Base-by-base conservation (phyloP, 768 basidiomycete genomes). In the Tulasnella calospora region DNA sequence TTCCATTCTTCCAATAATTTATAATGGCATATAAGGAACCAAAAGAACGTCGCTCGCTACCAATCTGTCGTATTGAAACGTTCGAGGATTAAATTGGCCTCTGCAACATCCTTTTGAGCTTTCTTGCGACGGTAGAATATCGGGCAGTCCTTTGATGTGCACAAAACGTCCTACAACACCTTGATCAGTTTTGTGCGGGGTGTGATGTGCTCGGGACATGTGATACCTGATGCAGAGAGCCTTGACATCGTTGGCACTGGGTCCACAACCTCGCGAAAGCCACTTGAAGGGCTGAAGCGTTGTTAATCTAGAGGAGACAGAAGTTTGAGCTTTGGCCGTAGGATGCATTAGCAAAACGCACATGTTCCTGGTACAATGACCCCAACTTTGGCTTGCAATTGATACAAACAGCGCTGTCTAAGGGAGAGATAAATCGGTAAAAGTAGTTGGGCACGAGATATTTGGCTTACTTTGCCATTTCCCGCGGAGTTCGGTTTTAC, bases 91-190 rank as follows among this genome's bases (percentile, higher is more conserved):
- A 87, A 83, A 80, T 89, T 90, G 3, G 93, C 89, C 81, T 98
- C 96, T 80, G 94, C 94, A 0, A 97, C 98, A 82, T 99, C 97
- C 84, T 98, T 98, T 85, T 99, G 98, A 12, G 96, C 92, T 82
- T 98, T 98, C 86, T 98, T 98, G 61, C 98, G 87, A 92, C 98
- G 95, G 83, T 99, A 99, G 85, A 96, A 99, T 79, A 99, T 99
- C 0, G 98, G 98, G 81, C 98, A 99, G 85, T 99, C 98, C 83
- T 94, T 96, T 83, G 94, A 96, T 0, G 94, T 93, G 83, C 97
- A 99, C 38, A 99, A 86, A 12, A 99, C 98, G 83, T 99, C 98
- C 94, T 98, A 81, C 13, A 74, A 41, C 51, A 41, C 71, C 9
- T 40, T 46, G 15, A 41, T 47, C 38, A 73, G n/a, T 74, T 55